Base-by-base conservation (phyloP, 139 green algal genomes). In the Chlorella sorokiniana region DNA sequence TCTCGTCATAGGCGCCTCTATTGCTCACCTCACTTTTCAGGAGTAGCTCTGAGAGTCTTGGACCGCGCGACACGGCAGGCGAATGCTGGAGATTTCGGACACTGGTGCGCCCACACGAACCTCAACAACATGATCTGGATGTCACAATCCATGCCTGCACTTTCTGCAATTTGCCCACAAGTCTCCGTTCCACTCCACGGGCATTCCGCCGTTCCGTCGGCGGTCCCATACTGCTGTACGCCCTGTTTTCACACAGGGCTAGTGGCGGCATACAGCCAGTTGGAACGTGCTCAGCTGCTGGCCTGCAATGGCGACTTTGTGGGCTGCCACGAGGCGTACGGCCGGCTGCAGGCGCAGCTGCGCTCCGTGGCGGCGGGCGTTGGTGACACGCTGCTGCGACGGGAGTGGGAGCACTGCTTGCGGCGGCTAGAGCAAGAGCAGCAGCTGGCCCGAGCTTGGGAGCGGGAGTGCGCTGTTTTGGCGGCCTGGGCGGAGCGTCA, bases 391-490 rank as follows among this genome's bases (percentile, higher is more conserved):
- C 35, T 61, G 7, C 31, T 59, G 38, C 74, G 51, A 10, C 14
- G 8, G n/a, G 18, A 7, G 2, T 83, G 78, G 78, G 31, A 37
- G 14, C n/a, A 69, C 9, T 93, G 82, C 81, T 79, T 89, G 78
- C 56, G 81, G 10, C 69, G 88, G 4, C 80, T 95, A 38, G 65
- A 82, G 52, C 76, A 89, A 29, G 91, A 95, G 82, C 52, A 89
- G 1, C 44, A 90, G 20, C 59, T 91, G 22, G 72, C 90, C 20
- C 83, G 84, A 31, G 77, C 87, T 4, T 80, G 92, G 1, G 74
- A 91, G 20, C 62, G 69, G 20, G 86, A 91, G n/a, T 76, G 83
- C 4, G 33, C 33, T 0, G 77, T 76, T 20, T 85, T 94, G 45
- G 45, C 48, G 20, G 29, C 40, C 6, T 69, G 40, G 74, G 45